phyloP scores from a whole-genome alignment of 306 rosid genomes.

The Vigna trinervia region DNA sequence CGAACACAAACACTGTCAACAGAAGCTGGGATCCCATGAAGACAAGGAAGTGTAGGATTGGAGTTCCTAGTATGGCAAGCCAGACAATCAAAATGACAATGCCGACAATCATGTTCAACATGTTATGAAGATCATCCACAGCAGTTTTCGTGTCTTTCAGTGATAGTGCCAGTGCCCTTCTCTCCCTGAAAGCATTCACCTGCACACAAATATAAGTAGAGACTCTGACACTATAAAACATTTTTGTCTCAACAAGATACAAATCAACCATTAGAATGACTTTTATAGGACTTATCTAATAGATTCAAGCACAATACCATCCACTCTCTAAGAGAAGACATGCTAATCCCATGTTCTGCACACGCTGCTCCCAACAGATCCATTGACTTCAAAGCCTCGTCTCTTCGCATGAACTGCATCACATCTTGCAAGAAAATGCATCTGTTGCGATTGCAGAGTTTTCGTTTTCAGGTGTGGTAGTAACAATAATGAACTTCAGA shows the following conservation, averaged over 20 bases:
- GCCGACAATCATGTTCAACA: conserved; percentile 8
- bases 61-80: conserved; percentile 63
- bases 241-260: too few relatives aligned
- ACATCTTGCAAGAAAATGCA: conserved; percentile 58
- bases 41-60: conserved; percentile 60
- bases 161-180: background rate
- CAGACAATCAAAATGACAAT: conserved; percentile 49
- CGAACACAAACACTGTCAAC: conserved; percentile 71
- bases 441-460: conserved; percentile 41
- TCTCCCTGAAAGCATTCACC: conserved; percentile 4
- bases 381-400: conserved; percentile 63
- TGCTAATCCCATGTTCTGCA: conserved; percentile 55
- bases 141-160: conserved; percentile 24
- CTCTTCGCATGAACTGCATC: conserved; percentile 71
- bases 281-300: too few relatives aligned
- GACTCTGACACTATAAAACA: background rate
- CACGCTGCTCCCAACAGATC: conserved; percentile 67
- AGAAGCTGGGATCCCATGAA: conserved; percentile 69
- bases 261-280: too few relatives aligned
- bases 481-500: too few relatives aligned
- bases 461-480: background rate
- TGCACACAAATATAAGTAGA: background rate
- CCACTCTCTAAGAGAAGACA: conserved; percentile 66
- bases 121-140: background rate
- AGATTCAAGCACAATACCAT: conserved; percentile 52